Percentiles rank a stretch among this genome's conserved stretches.
phyloP scores from a whole-genome alignment of 108 stramenopile species.

The Fragilaria crotonensis region DNA sequence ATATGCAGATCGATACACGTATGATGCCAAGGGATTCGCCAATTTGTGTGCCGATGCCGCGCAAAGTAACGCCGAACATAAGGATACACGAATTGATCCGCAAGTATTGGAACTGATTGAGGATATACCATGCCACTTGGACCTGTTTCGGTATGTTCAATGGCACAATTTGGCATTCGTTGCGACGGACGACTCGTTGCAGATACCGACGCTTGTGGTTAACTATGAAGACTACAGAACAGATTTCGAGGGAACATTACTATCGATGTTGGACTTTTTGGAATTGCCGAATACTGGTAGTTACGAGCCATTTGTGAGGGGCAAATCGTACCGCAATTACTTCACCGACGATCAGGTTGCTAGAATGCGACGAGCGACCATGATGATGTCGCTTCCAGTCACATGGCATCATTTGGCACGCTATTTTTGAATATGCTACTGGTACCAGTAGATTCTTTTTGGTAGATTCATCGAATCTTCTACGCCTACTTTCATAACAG shows the following conservation, averaged over 20 bases:
- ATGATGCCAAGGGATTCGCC: constrained; percentile 30
- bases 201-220: constrained; percentile 46
- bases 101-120: constrained; percentile 22
- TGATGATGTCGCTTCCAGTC: background rate
- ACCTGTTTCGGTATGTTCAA: constrained; percentile 68
- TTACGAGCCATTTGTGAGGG: constrained; percentile 6
- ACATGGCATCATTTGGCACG: constrained; percentile 1
- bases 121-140: constrained; percentile 59
- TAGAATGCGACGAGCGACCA: constrained; percentile 3
- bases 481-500: no score
- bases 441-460: no score
- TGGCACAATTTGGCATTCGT: constrained; percentile 76
- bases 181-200: constrained; percentile 26
- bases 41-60: constrained; percentile 27
- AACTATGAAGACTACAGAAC: constrained; percentile 73
- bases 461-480: no score
- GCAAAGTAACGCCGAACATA: constrained; percentile 15
- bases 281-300: constrained; percentile 13
- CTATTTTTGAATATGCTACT: no score
- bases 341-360: constrained; percentile 14
- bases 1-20: constrained; percentile 10
- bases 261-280: constrained; percentile 49
- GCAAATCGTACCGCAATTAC: constrained; percentile 2
- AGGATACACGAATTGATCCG: constrained; percentile 16
- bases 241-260: constrained; percentile 39